Base-by-base conservation (phyloP, 129 eudicot species). In the Erigeron canadensis region DNA sequence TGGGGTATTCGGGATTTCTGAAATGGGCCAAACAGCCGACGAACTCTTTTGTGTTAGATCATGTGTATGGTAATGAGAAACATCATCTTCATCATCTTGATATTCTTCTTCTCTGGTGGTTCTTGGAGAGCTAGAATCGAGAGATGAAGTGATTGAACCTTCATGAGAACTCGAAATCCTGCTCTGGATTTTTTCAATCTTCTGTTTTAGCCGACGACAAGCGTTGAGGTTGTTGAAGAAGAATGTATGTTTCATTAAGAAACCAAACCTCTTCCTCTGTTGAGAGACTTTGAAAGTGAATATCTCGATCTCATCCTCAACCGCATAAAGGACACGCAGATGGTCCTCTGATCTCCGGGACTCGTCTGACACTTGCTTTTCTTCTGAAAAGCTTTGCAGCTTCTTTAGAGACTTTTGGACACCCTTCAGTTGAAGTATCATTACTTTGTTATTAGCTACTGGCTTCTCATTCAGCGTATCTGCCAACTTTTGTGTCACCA, bases 401-500 rank as follows among this genome's bases (percentile, higher is more conserved):
- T 59, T 42, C 5, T 67, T 38, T 8, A 83, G 76, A 7, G 51
- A 67, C 13, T 46, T 51, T 43, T 41, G 47, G 81, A 79, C 71
- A 13, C 55, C 60, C 28, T 60, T 39, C 34, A 83, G 66, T 39
- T 66, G 79, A 42, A 16, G 42, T 40, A 64, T 69, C 10, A 85
- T 78, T 63, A 75, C 71, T 47, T 54, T 71, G 63, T 85, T 59
- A 34, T 45, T 46, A 7, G 75, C 72, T 23, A 78, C n/a, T 13
- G 86, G 55, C 50, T 75, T 69, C 41, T 85, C 81, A n/a, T 64
- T 40, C 34, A 81, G 62, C 65, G 81, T 56, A 45, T 85, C 84
- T 5, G 59, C 80, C 54, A 85, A 84, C 69, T 85, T 85, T 74
- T 75, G 80, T 47, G 68, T 75, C 37, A 85, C 80, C 71, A 69